Base-by-base conservation (phyloP, 2,329 filamentous ascomycete genomes). In the Nothomitra cinnamomea region DNA sequence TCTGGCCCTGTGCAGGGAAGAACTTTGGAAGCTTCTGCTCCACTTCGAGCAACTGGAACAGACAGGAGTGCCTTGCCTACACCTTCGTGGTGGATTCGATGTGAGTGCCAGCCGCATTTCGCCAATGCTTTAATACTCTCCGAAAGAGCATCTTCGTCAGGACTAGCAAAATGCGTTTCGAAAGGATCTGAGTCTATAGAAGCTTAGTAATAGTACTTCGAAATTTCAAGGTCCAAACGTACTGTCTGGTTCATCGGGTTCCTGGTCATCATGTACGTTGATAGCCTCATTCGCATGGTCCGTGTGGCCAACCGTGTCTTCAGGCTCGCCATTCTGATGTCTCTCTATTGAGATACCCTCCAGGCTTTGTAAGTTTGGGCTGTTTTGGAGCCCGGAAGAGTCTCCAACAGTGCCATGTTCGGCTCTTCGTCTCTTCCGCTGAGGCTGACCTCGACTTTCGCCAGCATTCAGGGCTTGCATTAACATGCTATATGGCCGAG, bases 141-240 rank as follows among this genome's bases (percentile, higher is more conserved):
- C 1, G 74, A 69, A 6, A 87, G 68, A 42, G 75, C 67, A 4
- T 74, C 72, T 50, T 84, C 77, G 47, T 89, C 76, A 0, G 81
- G 79, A 42, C 73, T 73, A 35, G 79, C 78, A 64, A 94, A 94
- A 67, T 95, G 90, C 6, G 72, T 69, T 58, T 92, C 84, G 62
- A 94, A 95, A 0, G 87, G 83, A 64, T 94, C 85, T 3, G 68
- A 68, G 4, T 53, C 40, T 53, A 21, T 28, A 22, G 19, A n/a
- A 22, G 15, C 28, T 52, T n/a, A 52, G 50, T 35, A 36, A 15
- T n/a, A n/a, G 36, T 10, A 25, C 4, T 17, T 19, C 24, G 15
- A 21, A 6, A 8, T n/a, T 15, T 7, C 2, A 2, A 8, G 28
- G 13, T n/a, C 1, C 4, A 19, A 42, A 61, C 64, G 7, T 63